Evolutionary conservation across 768 basidiomycete genomes (phyloP).

Genomic region (Serendipita indica): DNA sequence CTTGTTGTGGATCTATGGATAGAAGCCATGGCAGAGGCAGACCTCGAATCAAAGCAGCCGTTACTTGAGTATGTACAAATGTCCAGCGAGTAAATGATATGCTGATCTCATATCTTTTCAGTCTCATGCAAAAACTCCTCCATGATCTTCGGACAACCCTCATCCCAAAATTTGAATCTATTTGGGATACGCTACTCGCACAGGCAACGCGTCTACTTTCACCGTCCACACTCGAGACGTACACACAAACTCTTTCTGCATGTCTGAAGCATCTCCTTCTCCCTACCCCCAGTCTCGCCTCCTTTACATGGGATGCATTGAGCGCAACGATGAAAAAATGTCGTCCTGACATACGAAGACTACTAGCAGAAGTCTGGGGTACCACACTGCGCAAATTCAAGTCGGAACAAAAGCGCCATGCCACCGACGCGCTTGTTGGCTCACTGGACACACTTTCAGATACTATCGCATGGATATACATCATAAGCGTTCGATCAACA

Average conservation of each 20-base stretch:
- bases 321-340: slow-evolving; percentile 40
- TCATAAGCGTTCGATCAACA: background rate
- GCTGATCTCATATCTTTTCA: slow-evolving; percentile 21
- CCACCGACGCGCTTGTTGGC: slow-evolving; percentile 36
- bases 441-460: slow-evolving; percentile 24
- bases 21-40: slow-evolving; percentile 37
- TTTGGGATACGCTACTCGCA: slow-evolving; percentile 41
- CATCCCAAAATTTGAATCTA: slow-evolving; percentile 40
- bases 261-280: slow-evolving; percentile 63
- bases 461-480: slow-evolving; percentile 17
- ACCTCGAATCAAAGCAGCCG: slow-evolving; percentile 57
- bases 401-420: slow-evolving; percentile 37
- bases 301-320: slow-evolving; percentile 41
- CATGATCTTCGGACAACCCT: slow-evolving; percentile 73
- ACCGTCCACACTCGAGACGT: slow-evolving; percentile 40
- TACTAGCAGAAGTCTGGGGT: slow-evolving; percentile 81
- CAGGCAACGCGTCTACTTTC: slow-evolving; percentile 47
- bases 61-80: slow-evolving; percentile 52
- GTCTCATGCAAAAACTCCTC: slow-evolving; percentile 61
- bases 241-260: slow-evolving; percentile 51
- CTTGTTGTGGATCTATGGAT: slow-evolving; percentile 55
- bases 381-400: slow-evolving; percentile 60
- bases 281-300: slow-evolving; percentile 26
- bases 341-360: slow-evolving; percentile 54
- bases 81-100: background rate